Percentiles rank a stretch among this genome's conserved stretches.
These are phyloP conservation scores for Leccinum pallidistipes DNA, from an alignment of 1,284 basidiomycete genomes.

Conservation along the genomic window DNA sequence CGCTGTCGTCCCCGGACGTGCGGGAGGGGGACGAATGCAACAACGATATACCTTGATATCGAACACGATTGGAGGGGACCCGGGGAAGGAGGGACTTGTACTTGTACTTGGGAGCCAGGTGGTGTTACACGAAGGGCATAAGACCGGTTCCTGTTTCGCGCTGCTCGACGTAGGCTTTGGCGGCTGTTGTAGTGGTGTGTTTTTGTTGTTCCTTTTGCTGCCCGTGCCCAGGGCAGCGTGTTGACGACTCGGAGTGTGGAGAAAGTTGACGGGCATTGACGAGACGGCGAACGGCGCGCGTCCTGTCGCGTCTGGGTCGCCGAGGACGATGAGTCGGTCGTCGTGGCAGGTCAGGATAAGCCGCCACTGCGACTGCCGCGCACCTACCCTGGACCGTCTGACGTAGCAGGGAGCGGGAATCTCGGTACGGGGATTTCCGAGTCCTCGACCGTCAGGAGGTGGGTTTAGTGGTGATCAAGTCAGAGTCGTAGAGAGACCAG, in stretches of 20 bases:
- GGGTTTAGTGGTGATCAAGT: slow-evolving; percentile 31
- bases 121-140: too few relatives aligned
- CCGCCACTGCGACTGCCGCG: slow-evolving; percentile 43
- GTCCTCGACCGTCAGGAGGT: slow-evolving; percentile 64
- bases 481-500: slow-evolving; percentile 39
- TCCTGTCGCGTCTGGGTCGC: slow-evolving; percentile 36
- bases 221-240: too few relatives aligned
- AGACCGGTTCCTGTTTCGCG: too few relatives aligned
- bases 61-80: too few relatives aligned
- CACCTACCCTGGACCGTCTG: not conserved
- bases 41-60: too few relatives aligned
- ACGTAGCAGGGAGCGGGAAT: slow-evolving; percentile 40
- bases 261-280: slow-evolving; percentile 52
- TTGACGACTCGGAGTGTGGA: too few relatives aligned
- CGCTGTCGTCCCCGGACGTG: too few relatives aligned
- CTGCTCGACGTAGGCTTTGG: too few relatives aligned
- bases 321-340: slow-evolving; percentile 38
- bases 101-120: too few relatives aligned
- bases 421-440: slow-evolving; percentile 56
- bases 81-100: not conserved
- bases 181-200: too few relatives aligned
- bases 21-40: too few relatives aligned
- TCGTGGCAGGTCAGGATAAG: slow-evolving; percentile 52
- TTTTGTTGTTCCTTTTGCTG: too few relatives aligned
- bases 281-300: slow-evolving; percentile 54